Evolutionary conservation across 78 protist species (phyloP).

Genomic region (Tieghemostelium lacteum): DNA sequence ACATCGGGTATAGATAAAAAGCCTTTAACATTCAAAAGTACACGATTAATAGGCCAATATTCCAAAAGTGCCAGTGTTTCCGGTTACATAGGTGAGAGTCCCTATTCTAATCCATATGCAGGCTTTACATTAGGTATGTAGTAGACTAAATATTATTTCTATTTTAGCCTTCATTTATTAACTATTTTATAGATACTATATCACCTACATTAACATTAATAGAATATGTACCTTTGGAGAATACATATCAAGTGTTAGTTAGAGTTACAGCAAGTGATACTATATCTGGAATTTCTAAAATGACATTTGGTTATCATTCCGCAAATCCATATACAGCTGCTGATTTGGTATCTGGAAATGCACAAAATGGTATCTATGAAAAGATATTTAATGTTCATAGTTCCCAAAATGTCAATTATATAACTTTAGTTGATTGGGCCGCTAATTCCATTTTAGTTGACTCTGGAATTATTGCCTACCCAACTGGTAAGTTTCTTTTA

Average conservation of each 20-base stretch:
- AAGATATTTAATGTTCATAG: not conserved
- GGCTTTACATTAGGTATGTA: not conserved
- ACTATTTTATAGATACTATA: not conserved
- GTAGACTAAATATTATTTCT: too few relatives aligned
- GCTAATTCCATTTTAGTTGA: not conserved
- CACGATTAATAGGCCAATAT: not conserved
- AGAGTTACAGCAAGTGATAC: not conserved
- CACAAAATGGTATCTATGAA: constrained; percentile 15
- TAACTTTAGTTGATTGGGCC: not conserved
- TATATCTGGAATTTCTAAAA: not conserved
- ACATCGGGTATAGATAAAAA: not conserved
- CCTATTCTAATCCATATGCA: not conserved
- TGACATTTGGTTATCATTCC: not conserved
- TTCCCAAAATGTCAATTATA: not conserved
- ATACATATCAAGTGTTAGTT: not conserved
- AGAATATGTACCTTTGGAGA: not conserved
- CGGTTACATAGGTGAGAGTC: not conserved
- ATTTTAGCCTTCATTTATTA: not conserved
- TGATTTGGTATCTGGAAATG: constrained; percentile 19
- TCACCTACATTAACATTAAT: not conserved
- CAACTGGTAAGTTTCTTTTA: too few relatives aligned
- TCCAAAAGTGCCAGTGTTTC: not conserved
- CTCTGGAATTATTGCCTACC: not conserved
- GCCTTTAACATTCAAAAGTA: not conserved
- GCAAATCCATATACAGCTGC: not conserved